These are phyloP conservation scores for Pneumocystis sp. DNA, from an alignment of 1,139 yeast species.

Conservation along the genomic window DNA sequence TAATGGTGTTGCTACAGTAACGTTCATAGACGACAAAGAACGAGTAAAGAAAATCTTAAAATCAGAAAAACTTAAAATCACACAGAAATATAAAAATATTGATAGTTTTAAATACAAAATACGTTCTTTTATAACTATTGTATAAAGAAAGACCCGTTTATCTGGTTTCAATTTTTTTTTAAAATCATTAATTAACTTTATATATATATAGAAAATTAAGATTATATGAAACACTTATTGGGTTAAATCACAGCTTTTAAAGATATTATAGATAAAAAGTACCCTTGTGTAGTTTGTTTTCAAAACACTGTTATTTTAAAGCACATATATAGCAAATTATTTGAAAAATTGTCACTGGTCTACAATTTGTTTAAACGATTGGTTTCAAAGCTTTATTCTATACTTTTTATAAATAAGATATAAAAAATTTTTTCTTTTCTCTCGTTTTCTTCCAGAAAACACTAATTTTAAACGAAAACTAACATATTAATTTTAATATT, in stretches of 20 bases:
- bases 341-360: not conserved
- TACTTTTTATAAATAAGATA: too few relatives aligned
- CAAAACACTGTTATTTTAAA: too few relatives aligned
- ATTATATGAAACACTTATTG: conserved; percentile 13
- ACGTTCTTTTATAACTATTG: too few relatives aligned
- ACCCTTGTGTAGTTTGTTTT: too few relatives aligned
- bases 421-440: too few relatives aligned
- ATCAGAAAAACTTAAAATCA: too few relatives aligned
- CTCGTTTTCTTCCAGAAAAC: not conserved
- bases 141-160: not conserved
- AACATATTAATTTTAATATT: not conserved
- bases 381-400: not conserved
- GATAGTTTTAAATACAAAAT: too few relatives aligned
- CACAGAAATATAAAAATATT: too few relatives aligned
- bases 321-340: too few relatives aligned
- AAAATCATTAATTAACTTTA: not conserved
- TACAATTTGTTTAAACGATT: not conserved
- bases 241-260: conserved; percentile 2
- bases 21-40: not conserved
- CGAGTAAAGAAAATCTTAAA: not conserved
- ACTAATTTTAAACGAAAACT: conserved; percentile 6
- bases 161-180: not conserved
- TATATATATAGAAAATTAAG: not conserved
- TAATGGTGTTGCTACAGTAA: not conserved
- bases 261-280: too few relatives aligned